Base-by-base conservation (phyloP, 1,284 basidiomycete genomes). In the Phellinidium pouzarii region DNA sequence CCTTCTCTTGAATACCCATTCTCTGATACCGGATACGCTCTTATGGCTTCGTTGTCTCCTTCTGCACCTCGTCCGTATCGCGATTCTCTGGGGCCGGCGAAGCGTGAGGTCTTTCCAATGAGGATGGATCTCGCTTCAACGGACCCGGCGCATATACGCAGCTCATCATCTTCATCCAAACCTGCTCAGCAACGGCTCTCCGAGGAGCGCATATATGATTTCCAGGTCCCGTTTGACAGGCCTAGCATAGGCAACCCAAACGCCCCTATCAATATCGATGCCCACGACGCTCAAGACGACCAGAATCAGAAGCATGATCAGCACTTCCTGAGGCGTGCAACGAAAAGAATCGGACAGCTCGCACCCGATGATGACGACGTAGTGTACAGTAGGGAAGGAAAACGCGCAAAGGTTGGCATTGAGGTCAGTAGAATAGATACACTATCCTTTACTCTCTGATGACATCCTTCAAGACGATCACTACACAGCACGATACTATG, bases 31-130 rank as follows among this genome's bases (percentile, higher is more conserved):
- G 52, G 38, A 17, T 44, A 26, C 12, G 22, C 40, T 20, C 46
- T 43, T 22, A 42, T 47, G 44, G 44, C 27, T 25, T 20, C 34
- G 6, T 51, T 51, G 7, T 50, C 53, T 25, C 44, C 53, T 14
- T 42, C 47, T 34, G 22, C 25, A 8, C 20, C 43, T 9, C 53
- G 38, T 14, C 25, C 26, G 4, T 51, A 31, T 26, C n/a, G 14
- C 42, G 48, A 51, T 20, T 2, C 41, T 38, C 48, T 55, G 29
- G 53, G 51, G 14, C 53, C 53, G 1, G 14, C 48, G n/a, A 46
- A 23, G 26, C 34, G 49, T 44, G 53, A 55, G n/a, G 25, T 55
- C 8, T 55, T 51, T 42, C 53, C 53, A 4, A 29, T 55, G 53
- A 46, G 38, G 20, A 12, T 14, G 4, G 20, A 7, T 4, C 6